Evolutionary conservation across 176 grass and related monocot genomes (phyloP), one percentile per base, ranked within the genome.

Genomic region (Avena eriantha): DNA sequence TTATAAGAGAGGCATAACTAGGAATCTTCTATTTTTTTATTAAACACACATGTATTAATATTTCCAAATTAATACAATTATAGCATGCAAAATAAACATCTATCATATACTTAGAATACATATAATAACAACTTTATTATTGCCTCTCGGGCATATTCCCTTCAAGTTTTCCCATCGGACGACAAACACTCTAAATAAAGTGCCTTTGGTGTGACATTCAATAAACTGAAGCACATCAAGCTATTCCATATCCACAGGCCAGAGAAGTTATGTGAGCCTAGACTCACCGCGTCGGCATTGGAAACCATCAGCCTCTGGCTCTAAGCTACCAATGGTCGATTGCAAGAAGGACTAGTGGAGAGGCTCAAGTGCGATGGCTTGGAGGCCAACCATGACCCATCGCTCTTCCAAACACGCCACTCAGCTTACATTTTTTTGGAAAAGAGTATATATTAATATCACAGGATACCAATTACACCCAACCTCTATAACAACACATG

Each of bases 281-380:
- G 10, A 14, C 21, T 63, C 10, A 63, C 23, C 3, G 23, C 11
- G 3, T 23, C 60, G 10, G 0, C 2, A 3, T 14, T 63, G 23
- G 23, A 63, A 11, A 63, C 3, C 10, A 29, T 63, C 13, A 29
- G 10, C 60, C 22, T 63, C 60, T 0, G 12, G 3, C 59, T 3
- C 56, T 3, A 79, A 41, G 29, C 29, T 29, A 3, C 56, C 56
- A 3, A 9, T 79, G 18, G 77, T 79, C 55, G 35, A 45, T 12
- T 79, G 77, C 15, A 57, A 80, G 77, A 61, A 80, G n/a, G 77
- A 80, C 3, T 47, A 21, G 77, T 80, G 77, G n/a, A 80, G 7
- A 64, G 9, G n/a, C 77, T 80, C 13, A 3, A 61, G 11, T 79
- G 77, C 34, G 76, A 79, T 5, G 21, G 35, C 12, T 2, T 3